phyloP scores from a whole-genome alignment of 306 rosid species.

The Spatholobus suberectus region DNA sequence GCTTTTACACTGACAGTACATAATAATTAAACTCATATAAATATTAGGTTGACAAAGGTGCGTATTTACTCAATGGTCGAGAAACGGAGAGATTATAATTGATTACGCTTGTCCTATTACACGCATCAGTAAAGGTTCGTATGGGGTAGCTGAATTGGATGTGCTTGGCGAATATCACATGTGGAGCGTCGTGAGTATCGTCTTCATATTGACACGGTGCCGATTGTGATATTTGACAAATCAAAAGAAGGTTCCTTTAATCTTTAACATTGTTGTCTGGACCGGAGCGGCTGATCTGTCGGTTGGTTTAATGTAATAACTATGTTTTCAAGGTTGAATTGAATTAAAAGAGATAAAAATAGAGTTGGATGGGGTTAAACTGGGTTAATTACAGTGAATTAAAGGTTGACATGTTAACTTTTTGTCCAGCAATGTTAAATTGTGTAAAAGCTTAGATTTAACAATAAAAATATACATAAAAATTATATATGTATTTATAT shows the following conservation, averaged over 20 bases:
- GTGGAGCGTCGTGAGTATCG: neutral
- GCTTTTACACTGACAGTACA: too few species aligned
- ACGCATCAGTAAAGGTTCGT: neutral
- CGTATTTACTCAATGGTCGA: neutral
- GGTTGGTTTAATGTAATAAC: neutral
- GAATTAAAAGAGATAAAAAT: neutral
- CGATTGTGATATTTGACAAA: neutral
- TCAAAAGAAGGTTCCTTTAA: constrained; percentile 28
- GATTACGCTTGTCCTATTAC: neutral
- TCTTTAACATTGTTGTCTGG: neutral
- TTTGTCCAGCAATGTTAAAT: neutral
- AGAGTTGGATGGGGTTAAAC: neutral
- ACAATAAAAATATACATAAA: neutral
- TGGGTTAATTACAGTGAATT: neutral
- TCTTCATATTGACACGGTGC: neutral
- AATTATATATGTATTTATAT: neutral
- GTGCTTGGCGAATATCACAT: neutral
- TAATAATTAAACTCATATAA: too few species aligned
- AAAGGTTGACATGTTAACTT: neutral
- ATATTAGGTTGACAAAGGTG: neutral
- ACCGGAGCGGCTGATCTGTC: neutral
- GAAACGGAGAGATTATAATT: neutral
- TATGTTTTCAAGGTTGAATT: neutral
- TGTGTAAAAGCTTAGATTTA: neutral
- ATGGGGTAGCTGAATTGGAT: neutral